A percentile compares a stretch with the other conserved stretches of the same genome.
Conservation (phyloP, 1,139 yeast species). For the Sugiyamaella paludigena region DNA sequence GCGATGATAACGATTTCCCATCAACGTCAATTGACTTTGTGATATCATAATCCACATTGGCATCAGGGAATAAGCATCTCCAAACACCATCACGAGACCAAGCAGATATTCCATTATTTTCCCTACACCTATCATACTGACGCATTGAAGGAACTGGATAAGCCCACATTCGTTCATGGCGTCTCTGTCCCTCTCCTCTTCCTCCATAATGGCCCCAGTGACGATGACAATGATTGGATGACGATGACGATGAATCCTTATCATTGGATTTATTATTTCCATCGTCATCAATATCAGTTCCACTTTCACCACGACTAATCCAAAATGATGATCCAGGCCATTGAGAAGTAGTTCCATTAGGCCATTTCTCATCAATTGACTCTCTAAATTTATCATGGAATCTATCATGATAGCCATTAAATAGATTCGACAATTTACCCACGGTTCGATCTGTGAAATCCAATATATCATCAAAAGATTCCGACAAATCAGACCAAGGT, state of each 20-base stretch:
- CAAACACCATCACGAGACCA: slow-evolving; percentile 82
- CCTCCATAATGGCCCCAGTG: slow-evolving; percentile 5
- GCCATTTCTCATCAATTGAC: slow-evolving; percentile 10
- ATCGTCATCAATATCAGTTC: neutral
- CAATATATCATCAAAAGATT: slow-evolving; percentile 22
- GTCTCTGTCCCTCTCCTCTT: neutral
- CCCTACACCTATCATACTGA: slow-evolving; percentile 61
- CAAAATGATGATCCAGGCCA: slow-evolving; percentile 3
- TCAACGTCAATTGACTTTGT: slow-evolving; percentile 4
- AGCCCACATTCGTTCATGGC: slow-evolving; percentile 38
- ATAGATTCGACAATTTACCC: slow-evolving; percentile 18
- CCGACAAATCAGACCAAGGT: slow-evolving; percentile 18
- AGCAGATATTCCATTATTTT: slow-evolving; percentile 61
- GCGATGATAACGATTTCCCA: neutral
- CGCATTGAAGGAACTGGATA: slow-evolving; percentile 61
- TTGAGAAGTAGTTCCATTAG: no score
- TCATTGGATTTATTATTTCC: neutral
- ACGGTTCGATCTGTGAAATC: slow-evolving; percentile 24
- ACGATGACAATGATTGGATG: neutral
- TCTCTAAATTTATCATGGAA: slow-evolving; percentile 16
- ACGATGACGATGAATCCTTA: neutral
- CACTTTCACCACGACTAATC: slow-evolving; percentile 3
- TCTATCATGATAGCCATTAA: slow-evolving; percentile 16
- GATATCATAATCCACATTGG: slow-evolving; percentile 11
- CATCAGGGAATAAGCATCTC: slow-evolving; percentile 76